Evolutionary conservation across 163 green algal species (phyloP), one percentile per base, ranked within the genome.

Genomic region (Chlorella variabilis): DNA sequence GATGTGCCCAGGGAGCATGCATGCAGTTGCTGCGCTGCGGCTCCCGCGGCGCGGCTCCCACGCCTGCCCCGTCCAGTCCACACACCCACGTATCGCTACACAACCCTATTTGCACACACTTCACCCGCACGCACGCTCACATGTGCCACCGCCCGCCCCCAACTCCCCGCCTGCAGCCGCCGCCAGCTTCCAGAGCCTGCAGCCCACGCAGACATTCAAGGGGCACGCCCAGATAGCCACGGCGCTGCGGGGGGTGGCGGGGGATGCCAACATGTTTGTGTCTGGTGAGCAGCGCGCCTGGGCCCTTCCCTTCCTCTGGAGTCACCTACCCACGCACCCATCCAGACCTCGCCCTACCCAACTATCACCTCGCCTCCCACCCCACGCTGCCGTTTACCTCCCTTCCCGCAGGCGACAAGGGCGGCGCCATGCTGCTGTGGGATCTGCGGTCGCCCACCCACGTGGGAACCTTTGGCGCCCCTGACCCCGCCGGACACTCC

Each of bases 361-460:
- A n/a, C n/a, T n/a, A n/a, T n/a, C n/a, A n/a, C n/a, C n/a, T n/a
- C n/a, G n/a, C n/a, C n/a, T n/a, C n/a, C n/a, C n/a, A n/a, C n/a
- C n/a, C n/a, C n/a, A n/a, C n/a, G n/a, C n/a, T n/a, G n/a, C n/a
- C n/a, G 11, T 54, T 54, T 15, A 54, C 45, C 45, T 54, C 45
- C 11, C 45, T 54, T 67, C 59, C 23, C 21, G 38, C 65, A 34
- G 75, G 75, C 15, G 75, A 65, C 61, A 74, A 74, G 61, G 42
- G 54, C 13, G 62, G 75, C 31, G 25, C 13, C n/a, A 63, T 82
- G 61, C 25, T 74, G 31, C 61, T 82, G 41, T 82, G 75, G 75
- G 75, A 82, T 62, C 61, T 73, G 75, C 75, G 75, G 29, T 13
- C 29, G 29, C 61, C 75, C 21, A 25, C 6, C 1, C 20, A 63